These are phyloP conservation scores for Monosporozyma yasuniensis DNA, from an alignment of 805 yeast species.

Conservation along the genomic window DNA sequence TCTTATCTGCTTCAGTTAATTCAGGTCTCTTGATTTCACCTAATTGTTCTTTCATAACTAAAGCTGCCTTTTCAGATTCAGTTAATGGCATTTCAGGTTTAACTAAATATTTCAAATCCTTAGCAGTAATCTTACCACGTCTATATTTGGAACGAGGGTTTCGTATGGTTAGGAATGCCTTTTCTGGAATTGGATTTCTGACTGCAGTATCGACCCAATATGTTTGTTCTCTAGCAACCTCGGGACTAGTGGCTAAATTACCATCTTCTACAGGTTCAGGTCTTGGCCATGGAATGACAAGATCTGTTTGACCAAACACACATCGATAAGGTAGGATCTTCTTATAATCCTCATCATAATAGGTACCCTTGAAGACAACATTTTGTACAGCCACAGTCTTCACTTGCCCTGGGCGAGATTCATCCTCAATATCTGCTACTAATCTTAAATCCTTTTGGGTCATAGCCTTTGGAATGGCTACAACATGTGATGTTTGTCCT, in stretches of 20 bases:
- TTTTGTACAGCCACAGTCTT: constrained; percentile 74
- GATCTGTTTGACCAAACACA: constrained; percentile 57
- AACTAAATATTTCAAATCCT: constrained; percentile 51
- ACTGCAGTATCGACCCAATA: constrained; percentile 61
- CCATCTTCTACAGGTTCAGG: constrained; percentile 53
- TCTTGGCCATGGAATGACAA: constrained; percentile 85
- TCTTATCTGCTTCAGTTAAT: constrained; percentile 36
- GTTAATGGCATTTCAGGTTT: constrained; percentile 76
- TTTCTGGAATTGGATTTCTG: constrained; percentile 59
- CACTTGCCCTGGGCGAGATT: constrained; percentile 42
- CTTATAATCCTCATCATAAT: constrained; percentile 67
- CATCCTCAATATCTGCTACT: constrained; percentile 69
- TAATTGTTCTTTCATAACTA: constrained; percentile 42
- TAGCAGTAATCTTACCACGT: constrained; percentile 52
- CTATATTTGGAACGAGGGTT: constrained; percentile 64
- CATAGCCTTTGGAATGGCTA: constrained; percentile 58
- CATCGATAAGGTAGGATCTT: constrained; percentile 69
- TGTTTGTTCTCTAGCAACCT: constrained; percentile 59
- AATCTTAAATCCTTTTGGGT: constrained; percentile 55
- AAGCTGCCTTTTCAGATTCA: constrained; percentile 50
- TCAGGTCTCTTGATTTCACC: constrained; percentile 36
- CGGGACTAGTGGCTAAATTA: constrained; percentile 46
- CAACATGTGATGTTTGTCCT: constrained; percentile 61
- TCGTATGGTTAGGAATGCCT: constrained; percentile 59
- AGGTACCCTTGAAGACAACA: constrained; percentile 54